Conservation (phyloP, 2,329 filamentous ascomycete genomes). For the Balansia obtecta region DNA sequence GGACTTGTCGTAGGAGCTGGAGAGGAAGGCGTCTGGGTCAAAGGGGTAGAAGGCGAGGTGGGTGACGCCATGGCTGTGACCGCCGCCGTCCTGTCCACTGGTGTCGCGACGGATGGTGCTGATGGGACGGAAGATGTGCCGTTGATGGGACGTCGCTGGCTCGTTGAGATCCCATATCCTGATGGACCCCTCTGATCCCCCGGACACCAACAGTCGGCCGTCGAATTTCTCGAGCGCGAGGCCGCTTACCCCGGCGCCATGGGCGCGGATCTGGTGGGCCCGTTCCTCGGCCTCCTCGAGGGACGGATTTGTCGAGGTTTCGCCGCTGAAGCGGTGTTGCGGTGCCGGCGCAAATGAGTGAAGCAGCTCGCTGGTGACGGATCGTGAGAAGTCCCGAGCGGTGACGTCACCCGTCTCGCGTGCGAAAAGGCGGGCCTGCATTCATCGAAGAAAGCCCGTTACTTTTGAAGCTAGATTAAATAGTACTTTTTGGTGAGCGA, state of each 20-base stretch:
- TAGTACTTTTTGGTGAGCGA: too few relatives aligned
- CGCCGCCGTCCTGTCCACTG: conserved; percentile 13
- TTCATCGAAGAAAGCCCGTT: conserved; percentile 24
- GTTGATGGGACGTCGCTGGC: conserved; percentile 29
- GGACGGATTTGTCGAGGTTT: conserved; percentile 8
- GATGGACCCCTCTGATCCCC: conserved; percentile 73
- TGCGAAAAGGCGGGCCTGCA: conserved; percentile 67
- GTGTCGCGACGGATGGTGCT: conserved; percentile 35
- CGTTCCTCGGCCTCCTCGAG: conserved; percentile 14
- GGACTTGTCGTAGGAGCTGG: conserved; percentile 65
- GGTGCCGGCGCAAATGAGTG: conserved; percentile 56
- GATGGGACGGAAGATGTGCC: conserved; percentile 41
- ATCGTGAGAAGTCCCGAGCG: conserved; percentile 50
- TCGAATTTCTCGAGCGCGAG: conserved; percentile 74
- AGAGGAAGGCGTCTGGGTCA: conserved; percentile 62
- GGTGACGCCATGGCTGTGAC: conserved; percentile 61
- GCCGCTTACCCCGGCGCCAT: conserved; percentile 67
- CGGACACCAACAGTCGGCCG: conserved; percentile 65
- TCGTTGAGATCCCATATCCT: conserved; percentile 78
- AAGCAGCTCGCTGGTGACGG: conserved; percentile 53
- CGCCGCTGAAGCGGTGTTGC: conserved; percentile 57
- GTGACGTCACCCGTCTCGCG: conserved; percentile 58
- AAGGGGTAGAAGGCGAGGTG: conserved; percentile 70
- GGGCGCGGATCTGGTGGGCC: conserved; percentile 44
- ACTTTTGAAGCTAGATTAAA: neutral